Base-by-base conservation (phyloP, 1,139 yeast genomes). In the Pneumocystis carinii region DNA sequence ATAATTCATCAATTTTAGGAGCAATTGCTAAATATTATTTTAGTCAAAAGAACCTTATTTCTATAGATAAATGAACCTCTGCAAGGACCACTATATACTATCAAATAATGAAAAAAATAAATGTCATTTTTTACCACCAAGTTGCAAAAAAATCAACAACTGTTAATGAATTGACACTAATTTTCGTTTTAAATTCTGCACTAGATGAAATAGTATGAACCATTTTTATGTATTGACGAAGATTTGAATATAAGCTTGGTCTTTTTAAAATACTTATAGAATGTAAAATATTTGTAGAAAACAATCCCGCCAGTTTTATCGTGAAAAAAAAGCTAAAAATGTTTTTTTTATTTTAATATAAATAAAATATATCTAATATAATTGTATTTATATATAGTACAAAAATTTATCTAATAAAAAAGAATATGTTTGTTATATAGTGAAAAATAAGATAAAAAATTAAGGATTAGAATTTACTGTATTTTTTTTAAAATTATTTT, bases 91-190 rank as follows among this genome's bases (percentile, higher is more conserved):
- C 55, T 48, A 48, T 19, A n/a, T 48, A 15, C 29, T 48, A 24
- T 48, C 27, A 48, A 48, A 48, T 24, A 48, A 24, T 5, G n/a
- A 48, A 48, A 37, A 48, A 48, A 48, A 80, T 48, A 48, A 48
- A 24, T 89, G 89, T 80, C 97, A 90, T 67, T 97, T 96, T 32
- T 70, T 96, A 96, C 77, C 97, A 90, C 96, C 97, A 90, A 67
- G 90, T 85, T 70, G 97, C 96, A 71, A 84, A 88, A 78, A 90
- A 90, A 78, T 90, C 97, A 68, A 90, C 88, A 68, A 90, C 94
- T 68, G 87, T 87, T 72, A 87, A 79, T 68, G 84, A 84, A 64
- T 63, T 64, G 55, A 62, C 62, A 64, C 76, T 69, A 70, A 86
- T 78, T 68, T 83, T 85, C 65, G 78, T 76, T 63, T 80, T 75